These are phyloP conservation scores for Pisolithus tinctorius DNA, from an alignment of 768 basidiomycete genomes.

Conservation along the genomic window DNA sequence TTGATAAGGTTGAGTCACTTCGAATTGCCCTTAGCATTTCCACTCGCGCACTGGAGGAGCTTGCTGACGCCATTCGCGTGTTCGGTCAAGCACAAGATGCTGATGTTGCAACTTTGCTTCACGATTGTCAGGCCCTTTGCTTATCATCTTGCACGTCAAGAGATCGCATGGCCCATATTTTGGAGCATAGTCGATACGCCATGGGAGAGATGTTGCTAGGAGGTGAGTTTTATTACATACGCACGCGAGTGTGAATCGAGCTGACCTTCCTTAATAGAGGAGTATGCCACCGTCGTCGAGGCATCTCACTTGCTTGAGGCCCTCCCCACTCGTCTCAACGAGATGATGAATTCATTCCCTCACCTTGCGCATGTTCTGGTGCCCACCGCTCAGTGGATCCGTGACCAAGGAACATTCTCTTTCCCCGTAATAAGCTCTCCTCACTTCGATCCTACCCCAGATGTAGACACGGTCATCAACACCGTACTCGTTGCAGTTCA, in stretches of 20 bases:
- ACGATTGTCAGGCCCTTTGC: slow-evolving; percentile 19
- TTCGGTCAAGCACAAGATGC: slow-evolving; percentile 28
- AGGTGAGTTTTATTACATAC: slow-evolving; percentile 22
- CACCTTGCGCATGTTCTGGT: slow-evolving; percentile 21
- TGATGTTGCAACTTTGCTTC: slow-evolving; percentile 18
- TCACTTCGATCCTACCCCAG: neutral
- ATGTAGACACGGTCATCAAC: slow-evolving; percentile 46
- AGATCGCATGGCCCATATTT: slow-evolving; percentile 19
- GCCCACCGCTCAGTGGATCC: slow-evolving; percentile 24
- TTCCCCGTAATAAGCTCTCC: slow-evolving; percentile 6
- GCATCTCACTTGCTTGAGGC: slow-evolving; percentile 19
- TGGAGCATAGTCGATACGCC: slow-evolving; percentile 12
- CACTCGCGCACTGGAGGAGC: slow-evolving; percentile 32
- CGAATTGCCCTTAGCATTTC: slow-evolving; percentile 11
- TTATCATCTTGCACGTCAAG: slow-evolving; percentile 23
- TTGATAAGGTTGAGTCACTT: slow-evolving; percentile 13
- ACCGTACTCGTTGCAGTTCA: slow-evolving; percentile 63
- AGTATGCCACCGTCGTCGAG: slow-evolving; percentile 24
- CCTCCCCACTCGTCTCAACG: slow-evolving; percentile 19
- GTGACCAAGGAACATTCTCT: slow-evolving; percentile 20
- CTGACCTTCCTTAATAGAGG: slow-evolving; percentile 23
- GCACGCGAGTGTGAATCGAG: neutral
- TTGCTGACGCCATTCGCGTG: slow-evolving; percentile 25
- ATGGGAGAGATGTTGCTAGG: slow-evolving; percentile 29
- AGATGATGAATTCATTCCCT: slow-evolving; percentile 22